phyloP scores from a whole-genome alignment of 208 protist genomes.

The Leishmania amazonensis region DNA sequence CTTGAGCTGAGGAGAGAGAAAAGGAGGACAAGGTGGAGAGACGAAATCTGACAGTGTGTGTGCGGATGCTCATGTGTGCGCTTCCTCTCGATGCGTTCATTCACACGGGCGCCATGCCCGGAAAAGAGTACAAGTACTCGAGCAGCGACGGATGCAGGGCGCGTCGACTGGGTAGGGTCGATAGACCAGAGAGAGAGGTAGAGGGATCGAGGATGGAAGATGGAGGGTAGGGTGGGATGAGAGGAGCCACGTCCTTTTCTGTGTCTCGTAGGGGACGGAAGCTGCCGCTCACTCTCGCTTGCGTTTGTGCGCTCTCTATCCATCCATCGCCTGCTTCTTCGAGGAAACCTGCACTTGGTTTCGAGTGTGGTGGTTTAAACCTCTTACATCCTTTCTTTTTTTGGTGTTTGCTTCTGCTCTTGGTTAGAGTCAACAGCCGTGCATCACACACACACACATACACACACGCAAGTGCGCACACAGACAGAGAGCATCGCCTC shows the following conservation, averaged over 20 bases:
- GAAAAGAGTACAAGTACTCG: background rate
- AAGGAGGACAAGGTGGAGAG: background rate
- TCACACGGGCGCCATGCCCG: background rate
- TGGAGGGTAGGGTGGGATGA: background rate
- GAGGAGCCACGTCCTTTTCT: background rate
- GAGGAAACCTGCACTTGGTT: background rate
- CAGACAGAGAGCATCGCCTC: background rate
- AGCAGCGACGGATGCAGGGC: background rate
- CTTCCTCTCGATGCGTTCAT: background rate
- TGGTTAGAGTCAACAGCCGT: background rate
- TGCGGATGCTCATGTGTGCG: background rate
- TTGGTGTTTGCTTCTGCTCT: background rate
- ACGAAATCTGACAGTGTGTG: background rate
- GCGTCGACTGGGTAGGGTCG: background rate
- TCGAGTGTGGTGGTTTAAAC: background rate
- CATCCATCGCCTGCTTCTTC: background rate
- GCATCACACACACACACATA: background rate
- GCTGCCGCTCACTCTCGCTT: background rate
- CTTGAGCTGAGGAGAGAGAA: background rate
- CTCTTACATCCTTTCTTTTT: background rate
- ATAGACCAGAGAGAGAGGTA: constrained; percentile 66
- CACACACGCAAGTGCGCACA: background rate
- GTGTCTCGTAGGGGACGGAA: background rate
- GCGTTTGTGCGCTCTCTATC: background rate
- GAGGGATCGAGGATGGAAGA: constrained; percentile 21